Evolutionary conservation across 768 basidiomycete genomes (phyloP).

Genomic region (Russula sp.): DNA sequence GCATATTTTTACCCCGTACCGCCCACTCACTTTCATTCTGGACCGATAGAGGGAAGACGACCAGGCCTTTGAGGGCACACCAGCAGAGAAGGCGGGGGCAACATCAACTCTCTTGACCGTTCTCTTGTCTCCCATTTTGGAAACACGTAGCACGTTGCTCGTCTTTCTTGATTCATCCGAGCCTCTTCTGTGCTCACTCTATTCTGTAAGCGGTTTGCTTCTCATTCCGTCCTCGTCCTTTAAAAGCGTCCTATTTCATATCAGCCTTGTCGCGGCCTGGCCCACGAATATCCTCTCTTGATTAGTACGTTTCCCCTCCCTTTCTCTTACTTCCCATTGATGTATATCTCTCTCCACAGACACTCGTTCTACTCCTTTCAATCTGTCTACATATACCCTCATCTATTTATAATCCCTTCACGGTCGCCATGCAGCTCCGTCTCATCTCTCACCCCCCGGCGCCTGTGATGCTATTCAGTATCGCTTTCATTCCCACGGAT

Average conservation of each 20-base stretch:
- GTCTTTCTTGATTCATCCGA: not conserved
- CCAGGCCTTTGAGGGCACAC: not conserved
- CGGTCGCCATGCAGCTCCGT: slow-evolving; percentile 52
- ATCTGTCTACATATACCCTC: slow-evolving; percentile 27
- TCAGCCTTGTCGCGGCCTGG: not conserved
- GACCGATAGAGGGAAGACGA: not conserved
- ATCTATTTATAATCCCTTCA: slow-evolving; percentile 15
- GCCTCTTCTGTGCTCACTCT: not conserved
- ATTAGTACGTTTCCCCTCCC: slow-evolving; percentile 13
- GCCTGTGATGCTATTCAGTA: slow-evolving; percentile 57
- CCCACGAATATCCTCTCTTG: slow-evolving; percentile 13
- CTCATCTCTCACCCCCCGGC: slow-evolving; percentile 46
- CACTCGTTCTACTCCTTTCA: slow-evolving; percentile 4
- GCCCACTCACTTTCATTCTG: not conserved
- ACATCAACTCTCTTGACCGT: not conserved
- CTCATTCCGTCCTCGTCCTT: not conserved
- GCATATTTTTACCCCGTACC: not conserved
- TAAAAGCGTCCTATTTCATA: slow-evolving; percentile 6
- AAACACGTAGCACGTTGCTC: slow-evolving; percentile 14
- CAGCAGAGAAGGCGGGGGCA: not conserved
- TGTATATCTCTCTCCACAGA: not conserved
- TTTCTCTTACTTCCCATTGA: not conserved
- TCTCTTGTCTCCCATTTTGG: slow-evolving; percentile 16
- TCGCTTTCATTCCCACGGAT: slow-evolving; percentile 48
- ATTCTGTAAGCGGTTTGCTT: not conserved